phyloP scores from a whole-genome alignment of 2,329 filamentous ascomycete genomes.

The Rasamsonia emersonii region DNA sequence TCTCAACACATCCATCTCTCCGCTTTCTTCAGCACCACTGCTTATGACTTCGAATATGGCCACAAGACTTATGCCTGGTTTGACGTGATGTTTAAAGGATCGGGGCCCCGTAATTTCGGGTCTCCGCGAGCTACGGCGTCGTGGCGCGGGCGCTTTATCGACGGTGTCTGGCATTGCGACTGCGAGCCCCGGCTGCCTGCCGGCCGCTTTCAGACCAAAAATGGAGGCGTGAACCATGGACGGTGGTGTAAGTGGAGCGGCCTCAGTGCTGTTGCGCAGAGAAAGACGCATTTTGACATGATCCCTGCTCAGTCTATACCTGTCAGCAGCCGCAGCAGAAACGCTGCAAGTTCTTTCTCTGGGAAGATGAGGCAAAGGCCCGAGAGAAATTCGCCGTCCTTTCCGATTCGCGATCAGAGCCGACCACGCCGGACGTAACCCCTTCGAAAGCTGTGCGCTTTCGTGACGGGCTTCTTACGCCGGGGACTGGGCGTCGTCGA shows the following conservation, averaged over 20 bases:
- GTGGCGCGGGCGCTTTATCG: constrained; percentile 31
- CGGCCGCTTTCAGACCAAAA: constrained; percentile 49
- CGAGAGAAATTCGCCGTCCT: constrained; percentile 44
- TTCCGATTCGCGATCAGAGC: constrained; percentile 42
- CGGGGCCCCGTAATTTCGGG: no score
- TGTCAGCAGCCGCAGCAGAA: constrained; percentile 44
- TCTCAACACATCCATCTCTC: no score
- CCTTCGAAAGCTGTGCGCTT: constrained; percentile 12
- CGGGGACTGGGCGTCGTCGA: constrained; percentile 21
- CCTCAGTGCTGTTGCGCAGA: neutral
- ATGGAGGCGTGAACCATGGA: constrained; percentile 48
- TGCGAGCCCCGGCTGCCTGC: constrained; percentile 48
- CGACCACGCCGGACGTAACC: constrained; percentile 17
- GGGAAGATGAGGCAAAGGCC: constrained; percentile 50
- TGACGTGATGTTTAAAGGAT: no score
- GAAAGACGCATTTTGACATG: constrained; percentile 1
- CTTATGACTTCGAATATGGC: no score
- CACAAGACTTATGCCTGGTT: no score
- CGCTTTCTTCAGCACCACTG: no score
- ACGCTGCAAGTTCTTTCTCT: constrained; percentile 53
- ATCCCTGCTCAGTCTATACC: constrained; percentile 40
- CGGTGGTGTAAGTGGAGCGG: constrained; percentile 38
- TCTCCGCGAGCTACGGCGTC: constrained; percentile 8
- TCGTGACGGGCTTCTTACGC: constrained; percentile 22
- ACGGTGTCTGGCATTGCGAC: constrained; percentile 46